These are phyloP conservation scores for Thymus mandschuricus DNA, from an alignment of 257 asterid genomes.

Conservation along the genomic window DNA sequence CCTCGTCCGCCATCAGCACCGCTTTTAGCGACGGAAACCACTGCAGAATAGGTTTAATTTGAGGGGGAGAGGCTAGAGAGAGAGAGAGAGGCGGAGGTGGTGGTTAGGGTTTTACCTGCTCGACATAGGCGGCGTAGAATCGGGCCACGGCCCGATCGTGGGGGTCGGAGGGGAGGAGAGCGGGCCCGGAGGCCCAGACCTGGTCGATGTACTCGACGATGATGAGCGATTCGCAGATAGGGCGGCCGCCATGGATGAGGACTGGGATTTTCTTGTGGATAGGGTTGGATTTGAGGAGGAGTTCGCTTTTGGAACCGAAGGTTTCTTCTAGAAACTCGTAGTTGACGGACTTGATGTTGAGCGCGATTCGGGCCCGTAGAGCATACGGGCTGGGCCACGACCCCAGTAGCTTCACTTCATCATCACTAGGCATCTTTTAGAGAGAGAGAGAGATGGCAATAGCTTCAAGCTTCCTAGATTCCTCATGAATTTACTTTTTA, in stretches of 20 bases:
- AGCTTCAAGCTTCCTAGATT: too few species aligned
- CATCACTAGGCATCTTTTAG: background rate
- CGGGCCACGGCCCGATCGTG: conserved; percentile 35
- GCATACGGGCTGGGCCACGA: conserved; percentile 36
- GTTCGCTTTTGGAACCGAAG: conserved; percentile 33
- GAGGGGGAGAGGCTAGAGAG: too few species aligned
- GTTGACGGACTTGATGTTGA: conserved; percentile 30
- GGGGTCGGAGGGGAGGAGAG: conserved; percentile 41
- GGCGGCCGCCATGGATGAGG: conserved; percentile 24
- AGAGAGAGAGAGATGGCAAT: background rate
- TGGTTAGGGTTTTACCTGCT: background rate
- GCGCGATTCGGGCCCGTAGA: conserved; percentile 37
- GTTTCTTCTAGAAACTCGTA: conserved; percentile 30
- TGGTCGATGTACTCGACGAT: conserved; percentile 39
- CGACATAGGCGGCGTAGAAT: conserved; percentile 38
- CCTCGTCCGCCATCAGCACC: conserved; percentile 14
- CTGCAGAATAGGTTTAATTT: background rate
- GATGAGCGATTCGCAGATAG: conserved; percentile 35
- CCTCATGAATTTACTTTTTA: too few species aligned
- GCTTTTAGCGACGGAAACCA: conserved; percentile 26
- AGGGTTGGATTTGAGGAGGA: conserved; percentile 37
- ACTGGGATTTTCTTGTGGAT: conserved; percentile 36
- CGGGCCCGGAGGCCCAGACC: conserved; percentile 19
- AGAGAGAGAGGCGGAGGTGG: background rate
- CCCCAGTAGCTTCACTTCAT: conserved; percentile 23